phyloP scores from a whole-genome alignment of 2,329 filamentous ascomycete species.

The Aureobasidium musti region DNA sequence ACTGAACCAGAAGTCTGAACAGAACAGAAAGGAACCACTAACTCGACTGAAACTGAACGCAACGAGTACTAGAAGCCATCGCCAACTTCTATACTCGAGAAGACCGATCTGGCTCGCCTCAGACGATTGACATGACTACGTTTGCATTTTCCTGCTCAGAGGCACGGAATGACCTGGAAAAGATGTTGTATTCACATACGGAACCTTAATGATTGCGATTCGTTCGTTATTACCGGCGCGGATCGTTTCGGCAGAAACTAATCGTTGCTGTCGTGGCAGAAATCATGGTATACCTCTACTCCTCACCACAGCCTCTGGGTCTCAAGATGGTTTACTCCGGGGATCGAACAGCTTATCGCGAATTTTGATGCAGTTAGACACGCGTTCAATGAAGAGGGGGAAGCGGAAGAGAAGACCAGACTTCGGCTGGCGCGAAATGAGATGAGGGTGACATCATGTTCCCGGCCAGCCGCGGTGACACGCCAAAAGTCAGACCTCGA shows the following conservation, averaged over 20 bases:
- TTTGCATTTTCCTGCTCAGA: neutral
- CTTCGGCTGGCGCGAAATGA: conserved; percentile 8
- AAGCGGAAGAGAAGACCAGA: neutral
- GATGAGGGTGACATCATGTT: conserved; percentile 7
- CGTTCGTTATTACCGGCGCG: neutral
- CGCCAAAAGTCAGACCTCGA: conserved; percentile 3
- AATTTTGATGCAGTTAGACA: neutral
- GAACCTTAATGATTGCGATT: neutral
- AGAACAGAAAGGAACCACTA: neutral
- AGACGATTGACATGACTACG: neutral
- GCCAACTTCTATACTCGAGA: neutral
- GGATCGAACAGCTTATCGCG: neutral
- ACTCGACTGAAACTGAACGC: neutral
- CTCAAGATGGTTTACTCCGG: no score
- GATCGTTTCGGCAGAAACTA: neutral
- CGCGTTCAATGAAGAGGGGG: neutral
- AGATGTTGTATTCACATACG: neutral
- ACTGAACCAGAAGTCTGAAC: neutral
- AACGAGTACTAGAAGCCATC: neutral
- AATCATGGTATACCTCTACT: no score
- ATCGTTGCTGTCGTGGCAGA: neutral
- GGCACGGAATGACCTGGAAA: neutral
- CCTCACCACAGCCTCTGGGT: neutral
- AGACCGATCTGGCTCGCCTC: no score
- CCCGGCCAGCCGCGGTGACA: neutral